Conservation (phyloP, 495 filamentous ascomycete species). For the Diplogelasinospora grovesii region DNA sequence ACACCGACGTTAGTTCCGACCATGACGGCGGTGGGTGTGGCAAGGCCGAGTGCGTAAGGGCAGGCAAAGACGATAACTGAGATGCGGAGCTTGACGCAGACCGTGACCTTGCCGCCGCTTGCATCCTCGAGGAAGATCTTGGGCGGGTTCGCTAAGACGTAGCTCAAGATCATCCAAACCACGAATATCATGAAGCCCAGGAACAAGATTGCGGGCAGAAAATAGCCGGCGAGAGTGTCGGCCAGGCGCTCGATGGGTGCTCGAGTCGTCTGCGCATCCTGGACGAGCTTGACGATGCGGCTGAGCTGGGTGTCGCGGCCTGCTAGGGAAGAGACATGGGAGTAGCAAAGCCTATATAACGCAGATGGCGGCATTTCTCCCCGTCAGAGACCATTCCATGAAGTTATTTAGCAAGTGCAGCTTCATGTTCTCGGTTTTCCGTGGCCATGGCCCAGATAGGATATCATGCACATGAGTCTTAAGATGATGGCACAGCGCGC, state of each 20-base stretch:
- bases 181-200: constrained; percentile 82
- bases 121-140: constrained; percentile 73
- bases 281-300: constrained; percentile 94
- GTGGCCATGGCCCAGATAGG: no score
- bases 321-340: no score
- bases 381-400: no score
- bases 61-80: constrained; percentile 98
- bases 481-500: no score
- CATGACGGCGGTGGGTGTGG: constrained; percentile 96
- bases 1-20: constrained; percentile 94
- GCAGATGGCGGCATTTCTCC: no score
- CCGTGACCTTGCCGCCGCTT: constrained; percentile 85
- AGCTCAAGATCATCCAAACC: constrained; percentile 90
- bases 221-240: constrained; percentile 86
- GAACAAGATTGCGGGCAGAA: constrained; percentile 80
- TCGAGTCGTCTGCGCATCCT: constrained; percentile 88
- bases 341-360: no score
- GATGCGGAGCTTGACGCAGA: constrained; percentile 94
- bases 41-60: constrained; percentile 90
- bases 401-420: no score
- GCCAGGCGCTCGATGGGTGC: constrained; percentile 93
- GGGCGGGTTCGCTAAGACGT: constrained; percentile 72
- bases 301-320: constrained; percentile 92
- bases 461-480: no score
- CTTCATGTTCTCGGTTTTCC: no score